Conservation (phyloP, 1,284 basidiomycete genomes). For the Pyrrhoderma noxium region DNA sequence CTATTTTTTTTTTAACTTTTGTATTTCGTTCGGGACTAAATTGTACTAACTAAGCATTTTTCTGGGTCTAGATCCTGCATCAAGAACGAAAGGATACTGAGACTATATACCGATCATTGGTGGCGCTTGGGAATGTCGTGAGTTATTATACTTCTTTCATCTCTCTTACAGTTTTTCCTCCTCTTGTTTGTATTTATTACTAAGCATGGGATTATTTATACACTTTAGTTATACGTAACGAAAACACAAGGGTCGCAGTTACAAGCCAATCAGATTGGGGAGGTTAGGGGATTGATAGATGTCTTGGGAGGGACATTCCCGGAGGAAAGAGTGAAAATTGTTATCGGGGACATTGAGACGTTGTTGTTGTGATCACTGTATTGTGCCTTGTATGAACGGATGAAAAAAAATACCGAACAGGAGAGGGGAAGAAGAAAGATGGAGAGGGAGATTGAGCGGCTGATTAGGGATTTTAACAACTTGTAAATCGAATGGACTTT, state of each 20-base stretch:
- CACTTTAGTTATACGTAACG: slow-evolving; percentile 40
- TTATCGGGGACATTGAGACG: slow-evolving; percentile 40
- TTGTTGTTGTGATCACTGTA: slow-evolving; percentile 1
- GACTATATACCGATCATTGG: slow-evolving; percentile 75
- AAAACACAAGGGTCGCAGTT: slow-evolving; percentile 33
- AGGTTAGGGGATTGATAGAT: slow-evolving; percentile 35
- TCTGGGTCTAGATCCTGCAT: slow-evolving; percentile 44
- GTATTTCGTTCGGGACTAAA: no score
- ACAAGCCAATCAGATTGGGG: slow-evolving; percentile 32
- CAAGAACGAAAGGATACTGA: slow-evolving; percentile 74
- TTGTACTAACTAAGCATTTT: not conserved
- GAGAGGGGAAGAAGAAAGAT: no score
- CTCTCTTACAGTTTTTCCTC: not conserved
- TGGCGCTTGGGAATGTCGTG: slow-evolving; percentile 86
- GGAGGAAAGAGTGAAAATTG: slow-evolving; percentile 50
- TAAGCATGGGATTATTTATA: not conserved
- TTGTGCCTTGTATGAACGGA: not conserved
- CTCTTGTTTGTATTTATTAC: slow-evolving; percentile 1
- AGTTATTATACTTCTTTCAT: slow-evolving; percentile 25
- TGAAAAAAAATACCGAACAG: not conserved
- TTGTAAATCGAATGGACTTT: no score
- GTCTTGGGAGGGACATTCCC: slow-evolving; percentile 39
- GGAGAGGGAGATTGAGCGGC: no score
- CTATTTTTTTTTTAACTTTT: slow-evolving; percentile 11
- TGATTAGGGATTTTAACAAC: no score